Conservation (phyloP, 345 rosid genomes). For the Cardamine resedifolia region DNA sequence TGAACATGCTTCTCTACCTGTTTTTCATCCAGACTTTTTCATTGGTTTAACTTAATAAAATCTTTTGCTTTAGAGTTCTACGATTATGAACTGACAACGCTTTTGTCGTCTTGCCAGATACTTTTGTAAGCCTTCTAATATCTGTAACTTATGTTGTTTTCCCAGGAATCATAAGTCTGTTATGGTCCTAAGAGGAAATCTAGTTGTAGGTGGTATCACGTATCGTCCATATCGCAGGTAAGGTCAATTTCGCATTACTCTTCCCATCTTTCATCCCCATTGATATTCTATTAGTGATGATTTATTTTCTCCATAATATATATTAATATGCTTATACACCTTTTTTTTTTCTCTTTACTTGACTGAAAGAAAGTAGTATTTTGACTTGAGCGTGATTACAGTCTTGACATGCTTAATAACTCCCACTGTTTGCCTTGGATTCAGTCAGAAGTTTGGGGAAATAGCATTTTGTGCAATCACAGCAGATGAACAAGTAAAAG, state of each 20-base stretch:
- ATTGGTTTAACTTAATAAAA: neutral
- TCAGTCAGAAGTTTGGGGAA: conserved; percentile 97
- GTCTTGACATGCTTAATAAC: conserved; percentile 24
- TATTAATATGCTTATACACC: neutral
- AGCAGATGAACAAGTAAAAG: conserved; percentile 99
- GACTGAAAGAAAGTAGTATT: conserved; percentile 8
- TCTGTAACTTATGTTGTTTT: conserved; percentile 31
- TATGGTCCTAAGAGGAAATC: conserved; percentile 87
- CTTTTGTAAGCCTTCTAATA: conserved; percentile 17
- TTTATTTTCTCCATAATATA: neutral
- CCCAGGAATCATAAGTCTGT: conserved; percentile 95
- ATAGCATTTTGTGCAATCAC: conserved; percentile 99
- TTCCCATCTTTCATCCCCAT: neutral
- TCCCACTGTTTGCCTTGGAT: conserved; percentile 22
- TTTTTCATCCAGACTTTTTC: neutral
- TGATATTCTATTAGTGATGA: neutral
- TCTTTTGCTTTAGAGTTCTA: neutral
- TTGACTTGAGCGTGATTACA: neutral
- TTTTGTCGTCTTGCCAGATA: neutral
- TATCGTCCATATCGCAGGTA: conserved; percentile 96
- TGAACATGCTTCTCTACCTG: neutral
- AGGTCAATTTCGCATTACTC: neutral
- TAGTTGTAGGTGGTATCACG: conserved; percentile 97
- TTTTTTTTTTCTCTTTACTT: neutral
- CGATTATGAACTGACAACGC: neutral